Conservation (phyloP, 345 rosid species). For the Euphorbia tirucalli region DNA sequence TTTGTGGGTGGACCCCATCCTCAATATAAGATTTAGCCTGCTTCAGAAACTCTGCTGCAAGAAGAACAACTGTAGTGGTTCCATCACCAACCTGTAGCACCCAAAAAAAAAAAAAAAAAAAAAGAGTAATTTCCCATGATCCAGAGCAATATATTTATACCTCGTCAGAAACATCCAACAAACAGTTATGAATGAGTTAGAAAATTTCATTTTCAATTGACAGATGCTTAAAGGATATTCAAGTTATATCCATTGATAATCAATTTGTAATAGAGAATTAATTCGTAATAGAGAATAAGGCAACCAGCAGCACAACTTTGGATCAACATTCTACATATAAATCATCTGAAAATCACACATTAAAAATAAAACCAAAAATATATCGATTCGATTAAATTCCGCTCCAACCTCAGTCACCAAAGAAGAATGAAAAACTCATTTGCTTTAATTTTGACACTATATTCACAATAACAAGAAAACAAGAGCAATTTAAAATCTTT, state of each 20-base stretch:
- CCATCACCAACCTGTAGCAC: constrained; percentile 88
- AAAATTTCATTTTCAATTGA: not conserved
- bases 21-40: constrained; percentile 98
- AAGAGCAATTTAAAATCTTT: not conserved
- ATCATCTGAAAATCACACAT: too few relatives aligned
- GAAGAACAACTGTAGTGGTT: constrained; percentile 91
- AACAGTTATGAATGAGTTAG: not conserved
- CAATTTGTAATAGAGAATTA: not conserved
- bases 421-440: not conserved
- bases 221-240: not conserved
- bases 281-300: too few relatives aligned
- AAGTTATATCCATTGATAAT: not conserved
- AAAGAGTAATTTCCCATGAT: not conserved
- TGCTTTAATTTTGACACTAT: too few relatives aligned
- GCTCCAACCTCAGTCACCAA: not conserved
- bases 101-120: too few relatives aligned
- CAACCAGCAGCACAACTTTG: not conserved
- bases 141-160: not conserved
- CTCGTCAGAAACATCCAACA: not conserved
- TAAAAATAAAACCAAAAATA: too few relatives aligned
- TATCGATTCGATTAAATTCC: too few relatives aligned
- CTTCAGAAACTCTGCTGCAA: constrained; percentile 89
- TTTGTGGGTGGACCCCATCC: constrained; percentile 97
- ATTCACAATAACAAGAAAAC: too few relatives aligned
- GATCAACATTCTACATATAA: not conserved